These are phyloP conservation scores for Bipolaris cookei DNA, from an alignment of 2,329 filamentous ascomycete genomes.

Conservation along the genomic window DNA sequence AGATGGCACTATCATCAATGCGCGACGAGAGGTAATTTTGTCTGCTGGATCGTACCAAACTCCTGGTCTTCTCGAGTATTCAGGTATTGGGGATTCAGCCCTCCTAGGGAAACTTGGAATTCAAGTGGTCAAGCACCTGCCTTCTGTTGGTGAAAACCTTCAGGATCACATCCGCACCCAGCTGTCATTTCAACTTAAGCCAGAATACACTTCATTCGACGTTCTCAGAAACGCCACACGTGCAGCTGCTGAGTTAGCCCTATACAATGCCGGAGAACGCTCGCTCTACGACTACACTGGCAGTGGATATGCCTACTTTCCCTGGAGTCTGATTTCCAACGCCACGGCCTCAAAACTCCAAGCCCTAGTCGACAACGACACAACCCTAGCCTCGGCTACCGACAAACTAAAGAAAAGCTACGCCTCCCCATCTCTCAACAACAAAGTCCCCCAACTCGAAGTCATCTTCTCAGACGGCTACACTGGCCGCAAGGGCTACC, in stretches of 20 bases:
- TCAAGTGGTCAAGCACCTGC: constrained; percentile 25
- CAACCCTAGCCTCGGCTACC: constrained; percentile 19
- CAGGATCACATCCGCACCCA: constrained; percentile 45
- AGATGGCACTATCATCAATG: constrained; percentile 40
- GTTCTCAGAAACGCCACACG: constrained; percentile 36
- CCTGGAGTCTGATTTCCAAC: constrained; percentile 51
- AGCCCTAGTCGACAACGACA: constrained; percentile 39
- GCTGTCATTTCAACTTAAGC: constrained; percentile 30
- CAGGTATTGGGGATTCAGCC: constrained; percentile 29
- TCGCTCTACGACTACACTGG: constrained; percentile 53
- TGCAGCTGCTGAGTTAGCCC: constrained; percentile 50
- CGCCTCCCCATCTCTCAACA: constrained; percentile 41
- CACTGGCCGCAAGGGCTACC: constrained; percentile 50
- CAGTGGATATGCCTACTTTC: constrained; percentile 52
- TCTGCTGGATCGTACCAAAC: constrained; percentile 38
- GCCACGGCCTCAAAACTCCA: constrained; percentile 41
- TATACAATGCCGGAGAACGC: constrained; percentile 41
- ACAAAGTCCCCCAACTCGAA: constrained; percentile 52
- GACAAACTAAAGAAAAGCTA: constrained; percentile 37
- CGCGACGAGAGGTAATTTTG: constrained; percentile 37
- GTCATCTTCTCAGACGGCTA: constrained; percentile 57
- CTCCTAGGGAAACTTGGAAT: constrained; percentile 28
- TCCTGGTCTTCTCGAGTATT: constrained; percentile 36
- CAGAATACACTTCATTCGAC: constrained; percentile 34
- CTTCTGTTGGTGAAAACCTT: constrained; percentile 38